These are phyloP conservation scores for Phylloporus rhodoxanthus DNA, from an alignment of 768 basidiomycete species.

Conservation along the genomic window DNA sequence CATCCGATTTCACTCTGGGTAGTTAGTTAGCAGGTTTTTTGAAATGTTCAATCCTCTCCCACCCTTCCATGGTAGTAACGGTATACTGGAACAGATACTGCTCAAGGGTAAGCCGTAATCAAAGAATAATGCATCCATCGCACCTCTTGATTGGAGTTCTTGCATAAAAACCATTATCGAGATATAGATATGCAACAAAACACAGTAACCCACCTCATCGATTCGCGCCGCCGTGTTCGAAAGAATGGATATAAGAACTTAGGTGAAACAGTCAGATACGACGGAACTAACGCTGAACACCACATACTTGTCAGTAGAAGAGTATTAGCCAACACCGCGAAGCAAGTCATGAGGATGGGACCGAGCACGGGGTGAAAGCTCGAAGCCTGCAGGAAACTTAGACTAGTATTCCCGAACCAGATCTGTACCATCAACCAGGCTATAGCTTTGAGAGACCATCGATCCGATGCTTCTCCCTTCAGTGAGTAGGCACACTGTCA, in stretches of 20 bases:
- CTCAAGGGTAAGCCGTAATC: constrained; percentile 13
- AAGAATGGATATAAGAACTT: constrained; percentile 78
- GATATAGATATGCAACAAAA: neutral
- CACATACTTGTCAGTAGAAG: constrained; percentile 71
- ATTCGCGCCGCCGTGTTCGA: constrained; percentile 84
- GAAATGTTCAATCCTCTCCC: neutral
- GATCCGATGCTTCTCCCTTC: constrained; percentile 25
- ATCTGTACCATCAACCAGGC: constrained; percentile 84
- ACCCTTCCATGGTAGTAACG: constrained; percentile 87
- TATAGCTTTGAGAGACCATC: constrained; percentile 42
- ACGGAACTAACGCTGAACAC: neutral
- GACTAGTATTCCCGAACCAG: constrained; percentile 76
- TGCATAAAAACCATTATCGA: neutral
- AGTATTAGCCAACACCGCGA: constrained; percentile 75
- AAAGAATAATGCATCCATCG: neutral
- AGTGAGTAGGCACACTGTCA: constrained; percentile 19
- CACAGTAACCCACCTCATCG: constrained; percentile 43
- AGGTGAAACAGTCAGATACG: neutral
- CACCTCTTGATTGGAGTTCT: constrained; percentile 62
- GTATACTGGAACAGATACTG: constrained; percentile 85
- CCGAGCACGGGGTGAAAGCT: constrained; percentile 69
- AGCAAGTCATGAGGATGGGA: constrained; percentile 72
- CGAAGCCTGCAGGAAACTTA: constrained; percentile 51
- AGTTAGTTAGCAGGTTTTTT: constrained; percentile 2
- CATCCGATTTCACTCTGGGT: constrained; percentile 77